Conservation (phyloP, 1,139 yeast genomes). For the Geotrichum europaeum region DNA sequence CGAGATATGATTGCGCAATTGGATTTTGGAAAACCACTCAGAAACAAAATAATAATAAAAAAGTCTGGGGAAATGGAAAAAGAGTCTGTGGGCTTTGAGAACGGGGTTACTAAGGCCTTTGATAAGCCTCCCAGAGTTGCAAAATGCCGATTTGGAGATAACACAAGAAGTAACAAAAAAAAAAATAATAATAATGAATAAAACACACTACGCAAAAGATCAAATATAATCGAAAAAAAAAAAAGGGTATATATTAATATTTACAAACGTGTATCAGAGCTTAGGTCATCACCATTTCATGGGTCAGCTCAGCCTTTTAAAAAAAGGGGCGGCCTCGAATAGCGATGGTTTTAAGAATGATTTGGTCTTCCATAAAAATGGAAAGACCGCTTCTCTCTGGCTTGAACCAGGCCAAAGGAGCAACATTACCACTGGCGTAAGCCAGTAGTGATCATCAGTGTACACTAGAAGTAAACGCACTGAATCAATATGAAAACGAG, state of each 20-base stretch:
- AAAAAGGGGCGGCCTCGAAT: slow-evolving; percentile 71
- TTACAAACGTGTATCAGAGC: slow-evolving; percentile 56
- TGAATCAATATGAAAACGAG: not conserved
- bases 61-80: not conserved
- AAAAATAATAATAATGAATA: not conserved
- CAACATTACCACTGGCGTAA: not conserved
- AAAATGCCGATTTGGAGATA: not conserved
- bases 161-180: not conserved
- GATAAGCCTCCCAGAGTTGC: not conserved
- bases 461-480: slow-evolving; percentile 14
- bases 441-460: slow-evolving; percentile 1
- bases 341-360: slow-evolving; percentile 88
- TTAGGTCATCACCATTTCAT: slow-evolving; percentile 91
- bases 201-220: not conserved
- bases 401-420: not conserved
- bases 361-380: slow-evolving; percentile 1
- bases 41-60: not conserved
- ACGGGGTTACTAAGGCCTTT: not conserved
- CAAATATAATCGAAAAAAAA: not conserved
- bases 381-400: slow-evolving; percentile 1
- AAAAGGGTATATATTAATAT: not conserved
- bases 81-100: not conserved
- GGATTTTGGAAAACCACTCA: not conserved
- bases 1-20: not conserved
- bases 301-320: slow-evolving; percentile 53